phyloP scores from a whole-genome alignment of 305 asterid genomes.

The Solanum hybrid region DNA sequence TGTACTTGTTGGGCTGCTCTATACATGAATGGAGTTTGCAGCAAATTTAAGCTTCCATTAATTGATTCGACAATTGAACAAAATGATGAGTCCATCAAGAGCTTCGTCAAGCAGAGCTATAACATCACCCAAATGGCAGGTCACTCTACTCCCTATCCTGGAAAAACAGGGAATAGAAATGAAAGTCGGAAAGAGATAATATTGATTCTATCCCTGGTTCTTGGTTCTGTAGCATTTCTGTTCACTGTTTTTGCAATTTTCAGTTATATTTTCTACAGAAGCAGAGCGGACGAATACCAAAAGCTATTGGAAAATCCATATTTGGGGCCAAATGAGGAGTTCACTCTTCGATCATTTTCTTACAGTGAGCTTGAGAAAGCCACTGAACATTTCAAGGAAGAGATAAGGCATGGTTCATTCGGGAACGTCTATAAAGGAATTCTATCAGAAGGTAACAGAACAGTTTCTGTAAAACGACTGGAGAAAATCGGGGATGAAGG shows the following conservation, averaged over 20 bases:
- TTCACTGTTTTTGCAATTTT: constrained; percentile 11
- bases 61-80: not conserved
- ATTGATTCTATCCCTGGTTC: constrained; percentile 11
- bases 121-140: not conserved
- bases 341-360: constrained; percentile 25
- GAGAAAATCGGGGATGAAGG: constrained; percentile 12
- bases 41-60: constrained; percentile 15
- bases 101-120: constrained; percentile 7
- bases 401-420: not conserved
- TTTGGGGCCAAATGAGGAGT: constrained; percentile 14
- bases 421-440: constrained; percentile 16
- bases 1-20: constrained; percentile 22
- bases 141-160: not conserved
- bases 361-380: constrained; percentile 20
- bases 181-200: constrained; percentile 7
- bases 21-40: constrained; percentile 2
- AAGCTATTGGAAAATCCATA: constrained; percentile 13
- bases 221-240: constrained; percentile 12
- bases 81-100: not conserved
- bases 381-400: constrained; percentile 20
- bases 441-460: constrained; percentile 11
- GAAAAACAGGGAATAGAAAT: not conserved
- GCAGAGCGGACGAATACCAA: constrained; percentile 10
- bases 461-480: constrained; percentile 12
- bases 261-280: constrained; percentile 13